Evolutionary conservation across 306 rosid species (phyloP).

Genomic region (Pterocarpus santalinus): DNA sequence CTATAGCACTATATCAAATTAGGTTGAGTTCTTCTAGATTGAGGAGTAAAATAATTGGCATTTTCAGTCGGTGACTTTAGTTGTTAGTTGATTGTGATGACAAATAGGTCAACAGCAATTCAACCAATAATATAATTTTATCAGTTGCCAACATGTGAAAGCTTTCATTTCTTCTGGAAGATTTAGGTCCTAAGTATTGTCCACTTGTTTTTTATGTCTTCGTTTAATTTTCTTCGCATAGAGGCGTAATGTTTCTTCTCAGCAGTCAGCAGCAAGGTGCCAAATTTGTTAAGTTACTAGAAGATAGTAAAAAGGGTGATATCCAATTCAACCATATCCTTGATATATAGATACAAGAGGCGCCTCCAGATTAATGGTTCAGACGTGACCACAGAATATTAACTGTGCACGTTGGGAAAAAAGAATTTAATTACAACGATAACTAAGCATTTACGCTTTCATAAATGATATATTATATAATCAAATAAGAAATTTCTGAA

Average conservation of each 20-base stretch:
- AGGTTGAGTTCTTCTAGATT: slow-evolving; percentile 8
- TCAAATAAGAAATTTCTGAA: background rate
- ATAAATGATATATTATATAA: background rate
- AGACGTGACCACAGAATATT: background rate
- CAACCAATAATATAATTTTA: background rate
- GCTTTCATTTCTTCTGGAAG: slow-evolving; percentile 36
- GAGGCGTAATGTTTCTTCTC: slow-evolving; percentile 32
- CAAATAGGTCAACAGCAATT: slow-evolving; percentile 32
- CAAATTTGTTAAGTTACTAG: background rate
- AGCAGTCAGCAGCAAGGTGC: too few species aligned
- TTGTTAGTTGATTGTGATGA: background rate
- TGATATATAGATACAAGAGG: background rate
- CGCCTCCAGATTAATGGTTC: background rate
- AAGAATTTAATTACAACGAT: background rate
- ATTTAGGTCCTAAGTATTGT: background rate
- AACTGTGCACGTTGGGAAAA: background rate
- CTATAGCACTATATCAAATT: background rate
- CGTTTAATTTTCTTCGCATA: background rate
- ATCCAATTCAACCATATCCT: background rate
- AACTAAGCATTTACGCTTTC: background rate
- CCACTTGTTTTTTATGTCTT: background rate
- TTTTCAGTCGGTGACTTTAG: background rate
- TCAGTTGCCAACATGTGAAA: slow-evolving; percentile 33
- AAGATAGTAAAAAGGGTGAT: background rate
- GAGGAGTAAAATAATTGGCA: background rate